phyloP scores from a whole-genome alignment of 1,284 basidiomycete genomes.

The Ceratobasidium sp. region DNA sequence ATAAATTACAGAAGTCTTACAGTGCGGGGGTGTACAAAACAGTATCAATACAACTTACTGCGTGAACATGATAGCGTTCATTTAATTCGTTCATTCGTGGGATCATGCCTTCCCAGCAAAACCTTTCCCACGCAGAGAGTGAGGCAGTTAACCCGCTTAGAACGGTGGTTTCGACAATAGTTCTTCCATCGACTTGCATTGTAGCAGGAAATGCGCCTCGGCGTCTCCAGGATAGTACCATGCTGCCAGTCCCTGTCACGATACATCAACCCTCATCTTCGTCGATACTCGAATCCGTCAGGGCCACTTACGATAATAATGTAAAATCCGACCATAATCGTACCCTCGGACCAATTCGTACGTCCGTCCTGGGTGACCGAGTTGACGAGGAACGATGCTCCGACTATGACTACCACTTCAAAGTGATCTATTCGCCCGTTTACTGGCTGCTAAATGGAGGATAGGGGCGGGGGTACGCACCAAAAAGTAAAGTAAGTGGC shows the following conservation, averaged over 20 bases:
- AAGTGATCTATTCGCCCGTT: constrained; percentile 6
- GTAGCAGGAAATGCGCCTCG: constrained; percentile 11
- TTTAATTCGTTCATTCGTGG: too few species aligned
- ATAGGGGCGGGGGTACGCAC: neutral
- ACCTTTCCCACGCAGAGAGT: too few species aligned
- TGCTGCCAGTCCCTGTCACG: constrained; percentile 29
- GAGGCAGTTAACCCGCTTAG: too few species aligned
- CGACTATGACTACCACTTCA: constrained; percentile 24
- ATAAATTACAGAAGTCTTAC: too few species aligned
- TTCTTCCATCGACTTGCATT: constrained; percentile 32
- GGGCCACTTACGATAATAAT: constrained; percentile 23
- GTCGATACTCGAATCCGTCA: neutral
- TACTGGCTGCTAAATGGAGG: too few species aligned
- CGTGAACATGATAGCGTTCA: too few species aligned
- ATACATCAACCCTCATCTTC: constrained; percentile 47
- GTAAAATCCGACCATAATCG: constrained; percentile 40
- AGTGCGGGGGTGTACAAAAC: too few species aligned
- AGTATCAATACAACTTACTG: too few species aligned
- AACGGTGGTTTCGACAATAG: neutral
- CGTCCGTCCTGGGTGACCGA: constrained; percentile 39
- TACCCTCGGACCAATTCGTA: constrained; percentile 39
- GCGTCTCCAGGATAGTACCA: constrained; percentile 41
- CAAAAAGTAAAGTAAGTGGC: constrained; percentile 40
- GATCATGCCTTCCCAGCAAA: too few species aligned
- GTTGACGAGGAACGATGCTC: constrained; percentile 40